Percentiles rank a stretch among this genome's conserved stretches.
Evolutionary conservation across 208 protist species (phyloP).

Genomic region (Trypanosoma scelopori): DNA sequence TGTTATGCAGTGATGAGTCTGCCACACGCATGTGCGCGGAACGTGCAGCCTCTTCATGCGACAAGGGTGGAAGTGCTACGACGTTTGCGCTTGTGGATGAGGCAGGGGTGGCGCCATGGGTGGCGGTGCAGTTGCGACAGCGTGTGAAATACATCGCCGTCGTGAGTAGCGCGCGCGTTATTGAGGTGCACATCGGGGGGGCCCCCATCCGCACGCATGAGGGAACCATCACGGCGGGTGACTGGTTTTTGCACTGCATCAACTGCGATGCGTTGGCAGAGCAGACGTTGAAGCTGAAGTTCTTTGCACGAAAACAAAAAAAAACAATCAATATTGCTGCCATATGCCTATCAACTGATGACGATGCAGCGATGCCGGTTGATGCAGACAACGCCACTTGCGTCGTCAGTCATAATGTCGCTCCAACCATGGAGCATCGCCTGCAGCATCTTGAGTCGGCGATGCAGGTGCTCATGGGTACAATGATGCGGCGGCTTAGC

Average conservation of each 20-base stretch:
- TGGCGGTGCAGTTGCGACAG: constrained; percentile 13
- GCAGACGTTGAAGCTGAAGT: constrained; percentile 39
- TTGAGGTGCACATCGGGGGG: constrained; percentile 17
- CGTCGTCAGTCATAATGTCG: not conserved
- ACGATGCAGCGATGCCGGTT: not conserved
- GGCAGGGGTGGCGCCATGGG: constrained; percentile 24
- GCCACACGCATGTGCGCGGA: constrained; percentile 10
- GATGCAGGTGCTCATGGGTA: constrained; percentile 20
- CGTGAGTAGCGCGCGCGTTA: constrained; percentile 19
- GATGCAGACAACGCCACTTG: not conserved
- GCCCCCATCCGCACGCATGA: constrained; percentile 26
- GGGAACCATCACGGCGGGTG: constrained; percentile 3
- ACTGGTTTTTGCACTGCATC: constrained; percentile 14
- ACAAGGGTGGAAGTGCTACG: not conserved
- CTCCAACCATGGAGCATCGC: constrained; percentile 11
- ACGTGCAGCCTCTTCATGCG: constrained; percentile 4
- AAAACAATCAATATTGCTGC: constrained; percentile 18
- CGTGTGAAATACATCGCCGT: constrained; percentile 29
- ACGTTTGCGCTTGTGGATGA: not conserved
- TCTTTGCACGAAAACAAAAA: constrained; percentile 31
- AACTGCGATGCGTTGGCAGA: constrained; percentile 10
- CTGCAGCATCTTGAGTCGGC: constrained; percentile 20
- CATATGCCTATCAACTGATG: constrained; percentile 22
- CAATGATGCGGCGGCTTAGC: constrained; percentile 24
- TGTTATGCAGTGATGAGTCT: constrained; percentile 4